Percentiles rank a stretch among this genome's conserved stretches.
phyloP scores from a whole-genome alignment of 2,329 filamentous ascomycete genomes.

The Xylaria digitata region DNA sequence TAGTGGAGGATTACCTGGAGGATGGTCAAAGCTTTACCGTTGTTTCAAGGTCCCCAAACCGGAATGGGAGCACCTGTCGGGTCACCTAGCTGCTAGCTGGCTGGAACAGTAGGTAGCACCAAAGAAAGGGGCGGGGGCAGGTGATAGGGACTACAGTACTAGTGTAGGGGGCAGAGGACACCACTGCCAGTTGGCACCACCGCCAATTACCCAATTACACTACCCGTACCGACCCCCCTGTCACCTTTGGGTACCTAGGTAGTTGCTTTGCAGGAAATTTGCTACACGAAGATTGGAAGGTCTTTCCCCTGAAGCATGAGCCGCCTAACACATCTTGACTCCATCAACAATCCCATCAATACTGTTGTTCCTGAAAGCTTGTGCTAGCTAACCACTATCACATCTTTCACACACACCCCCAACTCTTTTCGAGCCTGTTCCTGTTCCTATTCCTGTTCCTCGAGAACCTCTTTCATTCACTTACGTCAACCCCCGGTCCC shows the following conservation, averaged over 20 bases:
- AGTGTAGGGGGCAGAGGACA: background rate
- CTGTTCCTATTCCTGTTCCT: constrained; percentile 25
- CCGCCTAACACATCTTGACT: constrained; percentile 41
- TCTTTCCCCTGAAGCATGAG: constrained; percentile 54
- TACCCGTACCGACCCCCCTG: constrained; percentile 25
- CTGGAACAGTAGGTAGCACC: too few relatives aligned
- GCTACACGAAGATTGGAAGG: constrained; percentile 48
- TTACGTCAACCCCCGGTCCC: constrained; percentile 27
- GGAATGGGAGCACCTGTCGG: constrained; percentile 6
- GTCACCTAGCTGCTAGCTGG: background rate
- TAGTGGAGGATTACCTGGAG: constrained; percentile 37
- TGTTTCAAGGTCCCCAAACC: constrained; percentile 38
- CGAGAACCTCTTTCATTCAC: constrained; percentile 31
- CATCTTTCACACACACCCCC: constrained; percentile 6
- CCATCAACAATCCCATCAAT: constrained; percentile 48
- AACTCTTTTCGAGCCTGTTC: constrained; percentile 1
- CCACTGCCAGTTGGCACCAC: constrained; percentile 40
- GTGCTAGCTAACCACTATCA: constrained; percentile 15
- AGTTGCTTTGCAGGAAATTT: constrained; percentile 53
- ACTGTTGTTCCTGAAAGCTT: constrained; percentile 33
- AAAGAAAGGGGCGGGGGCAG: background rate
- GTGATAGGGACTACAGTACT: too few relatives aligned
- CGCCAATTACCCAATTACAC: constrained; percentile 28
- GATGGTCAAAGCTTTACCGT: constrained; percentile 41
- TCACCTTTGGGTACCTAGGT: constrained; percentile 17